Evolutionary conservation across 768 basidiomycete species (phyloP).

Genomic region (Lactifluus hygrophoroides): DNA sequence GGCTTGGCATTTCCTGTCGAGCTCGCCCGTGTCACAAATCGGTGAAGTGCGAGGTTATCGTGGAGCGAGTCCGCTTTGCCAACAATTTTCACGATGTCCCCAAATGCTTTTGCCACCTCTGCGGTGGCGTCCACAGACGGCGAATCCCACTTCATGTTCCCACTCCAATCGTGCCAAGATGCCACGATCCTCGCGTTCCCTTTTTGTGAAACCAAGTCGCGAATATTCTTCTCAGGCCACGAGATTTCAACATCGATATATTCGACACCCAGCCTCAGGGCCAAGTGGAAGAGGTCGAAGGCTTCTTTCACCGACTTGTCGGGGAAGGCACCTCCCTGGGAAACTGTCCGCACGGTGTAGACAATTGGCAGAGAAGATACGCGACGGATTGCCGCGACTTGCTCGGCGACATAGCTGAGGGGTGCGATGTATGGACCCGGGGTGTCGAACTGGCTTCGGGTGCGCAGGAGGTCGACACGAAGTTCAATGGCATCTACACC

Average conservation of each 20-base stretch:
- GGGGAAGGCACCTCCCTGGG: conserved; percentile 90
- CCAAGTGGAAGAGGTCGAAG: conserved; percentile 68
- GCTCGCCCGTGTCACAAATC: conserved; percentile 51
- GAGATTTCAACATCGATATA: conserved; percentile 89
- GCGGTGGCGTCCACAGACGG: conserved; percentile 60
- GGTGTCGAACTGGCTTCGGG: conserved; percentile 38
- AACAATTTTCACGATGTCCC: conserved; percentile 90
- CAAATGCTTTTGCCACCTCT: conserved; percentile 50
- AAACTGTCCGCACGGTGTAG: conserved; percentile 80
- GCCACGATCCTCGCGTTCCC: conserved; percentile 75
- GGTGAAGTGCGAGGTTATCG: conserved; percentile 73
- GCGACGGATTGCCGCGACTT: conserved; percentile 71
- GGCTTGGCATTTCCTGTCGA: conserved; percentile 54
- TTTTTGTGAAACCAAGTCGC: conserved; percentile 51
- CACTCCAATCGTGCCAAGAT: conserved; percentile 94
- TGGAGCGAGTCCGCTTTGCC: conserved; percentile 66
- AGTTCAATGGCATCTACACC: conserved; percentile 92
- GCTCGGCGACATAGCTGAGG: conserved; percentile 63
- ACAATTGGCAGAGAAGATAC: conserved; percentile 78
- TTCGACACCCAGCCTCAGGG: conserved; percentile 76
- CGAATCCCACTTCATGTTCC: conserved; percentile 74
- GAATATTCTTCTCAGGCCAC: conserved; percentile 55
- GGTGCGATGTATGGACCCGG: conserved; percentile 54
- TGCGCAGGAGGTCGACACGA: conserved; percentile 81
- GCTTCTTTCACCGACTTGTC: conserved; percentile 65